Base-by-base conservation (phyloP, 257 asterid genomes). In the Solanum rostratum region DNA sequence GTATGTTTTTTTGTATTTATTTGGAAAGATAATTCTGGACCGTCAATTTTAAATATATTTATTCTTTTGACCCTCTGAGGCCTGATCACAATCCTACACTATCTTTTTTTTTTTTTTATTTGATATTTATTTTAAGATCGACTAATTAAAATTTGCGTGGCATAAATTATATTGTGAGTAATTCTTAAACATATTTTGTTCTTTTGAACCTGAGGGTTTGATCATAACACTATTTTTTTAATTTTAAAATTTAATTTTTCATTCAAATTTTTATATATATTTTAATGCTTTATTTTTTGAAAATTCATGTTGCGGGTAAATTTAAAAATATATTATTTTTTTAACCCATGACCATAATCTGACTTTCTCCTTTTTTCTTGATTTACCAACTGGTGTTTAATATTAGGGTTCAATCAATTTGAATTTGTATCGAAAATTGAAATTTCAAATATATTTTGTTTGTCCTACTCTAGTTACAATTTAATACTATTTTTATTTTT, bases 1-100 rank as follows among this genome's bases (percentile, higher is more conserved):
- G 53, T 29, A 14, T n/a, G 24, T 18, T 82, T 18, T 81, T 16
- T 82, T 79, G 83, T 69, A 37, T 79, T 60, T 60, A 71, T 24
- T 18, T 24, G 78, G 33, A 68, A 84, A 84, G 7, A 14, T 76
- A 68, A 22, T 57, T 81, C 76, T 30, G 84, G 80, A 54, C 86
- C 89, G 86, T 84, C 60, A 59, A 60, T 52, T 83, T 66, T 76
- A 46, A 24, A 74, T 6, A 11, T 74, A 74, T 46, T 46, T 24
- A 20, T 22, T 3, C 54, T 74, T 15, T 45, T 45, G 12, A 6
- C 27, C 22, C 12, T 37, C 68, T 37, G 68, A 86, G 0, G 20
- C 1, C 43, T 37, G 68, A 84, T 27, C 74, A 65, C 29, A 54
- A 87, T 82, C 85, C 0, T 19, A 43, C 22, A 29, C 0, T 6